Evolutionary conservation across 2,329 filamentous ascomycete species (phyloP).

Genomic region (Alternaria postmessia): DNA sequence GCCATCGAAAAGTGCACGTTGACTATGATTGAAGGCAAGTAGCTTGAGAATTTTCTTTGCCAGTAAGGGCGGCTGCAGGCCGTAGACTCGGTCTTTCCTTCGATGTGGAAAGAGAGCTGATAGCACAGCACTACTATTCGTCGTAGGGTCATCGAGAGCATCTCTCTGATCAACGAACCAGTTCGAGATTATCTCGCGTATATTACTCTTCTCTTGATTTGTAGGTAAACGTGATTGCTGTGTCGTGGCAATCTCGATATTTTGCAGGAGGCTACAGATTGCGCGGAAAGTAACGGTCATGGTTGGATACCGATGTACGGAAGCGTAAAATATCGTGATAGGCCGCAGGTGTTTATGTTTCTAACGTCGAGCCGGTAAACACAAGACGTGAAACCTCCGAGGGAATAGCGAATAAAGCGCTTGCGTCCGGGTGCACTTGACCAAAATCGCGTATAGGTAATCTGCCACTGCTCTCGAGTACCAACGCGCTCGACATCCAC

Average conservation of each 20-base stretch:
- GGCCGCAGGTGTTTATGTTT: not conserved
- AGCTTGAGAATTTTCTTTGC: conserved; percentile 72
- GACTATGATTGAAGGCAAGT: conserved; percentile 69
- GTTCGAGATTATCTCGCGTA: conserved; percentile 56
- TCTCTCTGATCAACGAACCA: conserved; percentile 76
- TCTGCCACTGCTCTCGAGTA: not conserved
- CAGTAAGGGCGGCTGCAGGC: conserved; percentile 68
- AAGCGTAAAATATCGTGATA: not conserved
- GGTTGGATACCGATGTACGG: not conserved
- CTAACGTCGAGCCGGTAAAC: not conserved
- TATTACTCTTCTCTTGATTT: conserved; percentile 34
- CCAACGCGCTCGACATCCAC: not conserved
- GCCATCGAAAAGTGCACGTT: conserved; percentile 67
- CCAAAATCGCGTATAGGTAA: not conserved
- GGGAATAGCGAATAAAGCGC: not conserved
- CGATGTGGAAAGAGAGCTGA: conserved; percentile 79
- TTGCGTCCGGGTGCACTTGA: conserved; percentile 1
- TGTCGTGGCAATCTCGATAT: conserved; percentile 63
- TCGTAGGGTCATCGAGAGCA: conserved; percentile 64
- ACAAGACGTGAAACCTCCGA: not conserved
- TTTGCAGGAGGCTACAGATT: conserved; percentile 77
- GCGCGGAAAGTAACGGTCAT: conserved; percentile 75
- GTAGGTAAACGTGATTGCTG: conserved; percentile 52
- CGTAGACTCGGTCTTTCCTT: conserved; percentile 80
- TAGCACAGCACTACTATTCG: conserved; percentile 70